Percentiles rank a stretch among this genome's conserved stretches.
Evolutionary conservation across 768 basidiomycete species (phyloP).

Genomic region (Mycena latifolia): DNA sequence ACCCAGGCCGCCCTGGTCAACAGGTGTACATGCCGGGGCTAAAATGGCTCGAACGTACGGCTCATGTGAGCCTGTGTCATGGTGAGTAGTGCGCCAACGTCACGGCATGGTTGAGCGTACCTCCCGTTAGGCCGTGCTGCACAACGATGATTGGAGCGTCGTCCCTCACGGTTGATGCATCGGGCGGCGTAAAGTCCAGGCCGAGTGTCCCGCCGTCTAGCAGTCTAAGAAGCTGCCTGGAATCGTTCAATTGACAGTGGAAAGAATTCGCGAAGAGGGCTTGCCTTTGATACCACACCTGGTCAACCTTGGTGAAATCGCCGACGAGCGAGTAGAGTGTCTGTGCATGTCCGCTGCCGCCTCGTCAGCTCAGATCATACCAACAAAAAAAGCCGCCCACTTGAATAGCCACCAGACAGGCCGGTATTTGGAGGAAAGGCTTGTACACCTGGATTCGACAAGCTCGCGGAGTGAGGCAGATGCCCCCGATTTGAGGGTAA

Average conservation of each 20-base stretch:
- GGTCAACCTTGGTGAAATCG: slow-evolving; percentile 69
- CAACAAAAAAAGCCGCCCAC: background rate
- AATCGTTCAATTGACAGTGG: background rate
- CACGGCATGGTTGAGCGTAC: slow-evolving; percentile 39
- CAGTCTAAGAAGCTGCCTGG: slow-evolving; percentile 61
- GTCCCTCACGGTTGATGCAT: slow-evolving; percentile 49
- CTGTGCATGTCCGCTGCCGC: slow-evolving; percentile 64
- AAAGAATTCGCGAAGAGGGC: background rate
- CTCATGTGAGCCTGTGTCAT: slow-evolving; percentile 83
- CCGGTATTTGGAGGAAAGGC: slow-evolving; percentile 55
- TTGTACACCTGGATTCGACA: slow-evolving; percentile 56
- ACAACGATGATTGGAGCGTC: slow-evolving; percentile 70
- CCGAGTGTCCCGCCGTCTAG: slow-evolving; percentile 77
- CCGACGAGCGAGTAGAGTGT: slow-evolving; percentile 71
- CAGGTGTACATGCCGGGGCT: slow-evolving; percentile 75
- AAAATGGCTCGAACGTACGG: slow-evolving; percentile 90
- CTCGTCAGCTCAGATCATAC: background rate
- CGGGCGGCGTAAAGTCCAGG: slow-evolving; percentile 70
- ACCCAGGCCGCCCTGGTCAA: slow-evolving; percentile 85
- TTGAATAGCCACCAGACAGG: slow-evolving; percentile 65
- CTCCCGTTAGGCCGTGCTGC: slow-evolving; percentile 68
- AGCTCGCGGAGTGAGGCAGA: slow-evolving; percentile 52
- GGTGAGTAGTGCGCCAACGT: slow-evolving; percentile 7
- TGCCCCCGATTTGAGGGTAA: slow-evolving; percentile 19
- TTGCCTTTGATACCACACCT: slow-evolving; percentile 60